Conservation (phyloP, 345 rosid genomes). For the Rhodomyrtus tomentosa region DNA sequence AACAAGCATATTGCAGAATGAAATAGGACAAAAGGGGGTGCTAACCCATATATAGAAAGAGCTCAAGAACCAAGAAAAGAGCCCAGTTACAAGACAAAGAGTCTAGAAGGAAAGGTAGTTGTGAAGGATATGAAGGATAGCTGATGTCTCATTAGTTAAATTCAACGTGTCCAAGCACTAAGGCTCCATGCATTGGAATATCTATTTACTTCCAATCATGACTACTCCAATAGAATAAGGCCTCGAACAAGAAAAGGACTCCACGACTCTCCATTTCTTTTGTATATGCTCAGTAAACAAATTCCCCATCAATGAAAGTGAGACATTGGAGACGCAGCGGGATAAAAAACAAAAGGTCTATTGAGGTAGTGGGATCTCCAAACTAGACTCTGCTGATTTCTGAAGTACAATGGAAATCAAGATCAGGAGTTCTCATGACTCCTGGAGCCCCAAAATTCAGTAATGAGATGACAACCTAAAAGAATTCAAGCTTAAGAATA, state of each 20-base stretch:
- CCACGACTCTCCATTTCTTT: background rate
- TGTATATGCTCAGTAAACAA: background rate
- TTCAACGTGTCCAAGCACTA: background rate
- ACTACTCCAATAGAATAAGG: background rate
- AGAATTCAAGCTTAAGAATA: background rate
- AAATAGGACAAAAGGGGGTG: background rate
- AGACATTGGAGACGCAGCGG: background rate
- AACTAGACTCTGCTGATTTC: background rate
- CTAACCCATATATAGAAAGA: background rate
- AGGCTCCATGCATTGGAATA: background rate
- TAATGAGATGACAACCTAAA: background rate
- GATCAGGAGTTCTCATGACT: background rate
- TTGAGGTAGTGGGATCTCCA: background rate
- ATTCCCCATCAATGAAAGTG: background rate
- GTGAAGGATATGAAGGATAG: background rate
- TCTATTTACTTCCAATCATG: background rate
- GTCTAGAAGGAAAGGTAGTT: background rate
- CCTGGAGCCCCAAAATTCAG: background rate
- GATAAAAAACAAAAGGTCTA: background rate
- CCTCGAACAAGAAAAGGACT: background rate
- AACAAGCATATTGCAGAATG: background rate
- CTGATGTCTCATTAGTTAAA: background rate
- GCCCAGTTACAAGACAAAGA: background rate
- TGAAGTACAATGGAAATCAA: background rate
- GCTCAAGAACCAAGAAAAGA: background rate